These are phyloP conservation scores for Coniferiporia weirii DNA, from an alignment of 1,284 basidiomycete species.

Conservation along the genomic window DNA sequence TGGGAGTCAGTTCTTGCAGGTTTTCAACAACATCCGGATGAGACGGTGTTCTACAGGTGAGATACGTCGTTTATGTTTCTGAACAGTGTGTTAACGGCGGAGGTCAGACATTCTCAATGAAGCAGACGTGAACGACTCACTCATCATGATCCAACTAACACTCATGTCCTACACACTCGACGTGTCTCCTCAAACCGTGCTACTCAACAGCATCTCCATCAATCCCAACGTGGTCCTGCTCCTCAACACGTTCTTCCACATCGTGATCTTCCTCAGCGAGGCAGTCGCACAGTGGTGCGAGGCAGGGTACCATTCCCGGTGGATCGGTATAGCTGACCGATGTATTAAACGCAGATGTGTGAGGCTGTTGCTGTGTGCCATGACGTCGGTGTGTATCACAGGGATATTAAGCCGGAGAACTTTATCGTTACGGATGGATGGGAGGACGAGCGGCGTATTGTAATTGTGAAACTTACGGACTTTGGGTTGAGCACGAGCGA, in stretches of 20 bases:
- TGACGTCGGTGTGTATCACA: conserved; percentile 86
- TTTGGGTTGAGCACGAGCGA: conserved; percentile 95
- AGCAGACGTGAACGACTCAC: conserved; percentile 98
- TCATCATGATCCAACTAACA: conserved; percentile 99
- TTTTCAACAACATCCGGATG: conserved; percentile 99
- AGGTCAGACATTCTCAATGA: conserved; percentile 92
- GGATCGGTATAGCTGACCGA: not conserved
- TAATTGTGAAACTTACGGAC: conserved; percentile 87
- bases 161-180: conserved; percentile 99
- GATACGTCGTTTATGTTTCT: conserved; percentile 6
- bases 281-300: conserved; percentile 98
- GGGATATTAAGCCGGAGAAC: conserved; percentile 98
- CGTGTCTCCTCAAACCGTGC: conserved; percentile 82
- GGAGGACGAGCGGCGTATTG: conserved; percentile 29
- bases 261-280: conserved; percentile 99
- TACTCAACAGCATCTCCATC: conserved; percentile 97
- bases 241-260: conserved; percentile 99
- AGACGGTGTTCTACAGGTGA: conserved; percentile 98
- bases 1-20: conserved; percentile 97
- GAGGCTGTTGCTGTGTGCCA: conserved; percentile 97
- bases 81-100: conserved; percentile 13
- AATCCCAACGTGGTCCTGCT: conserved; percentile 95
- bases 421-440: conserved; percentile 88
- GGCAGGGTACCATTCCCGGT: conserved; percentile 79
- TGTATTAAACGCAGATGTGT: conserved; percentile 72